Conservation (phyloP, 140 eudicot species). For the Bidens hawaiensis region DNA sequence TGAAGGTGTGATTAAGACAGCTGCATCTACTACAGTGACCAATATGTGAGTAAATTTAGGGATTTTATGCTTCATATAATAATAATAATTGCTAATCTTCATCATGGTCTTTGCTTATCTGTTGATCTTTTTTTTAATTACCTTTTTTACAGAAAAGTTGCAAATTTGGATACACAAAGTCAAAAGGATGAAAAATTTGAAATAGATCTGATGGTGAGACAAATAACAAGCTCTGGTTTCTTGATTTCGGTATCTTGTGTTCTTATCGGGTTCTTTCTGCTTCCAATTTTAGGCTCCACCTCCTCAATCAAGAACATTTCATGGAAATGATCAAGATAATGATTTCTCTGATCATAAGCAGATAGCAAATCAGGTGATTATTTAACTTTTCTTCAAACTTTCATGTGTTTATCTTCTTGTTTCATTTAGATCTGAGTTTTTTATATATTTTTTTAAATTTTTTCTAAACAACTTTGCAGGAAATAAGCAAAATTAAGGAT, state of each 20-base stretch:
- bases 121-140: constrained; percentile 12
- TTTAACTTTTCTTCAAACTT: neutral
- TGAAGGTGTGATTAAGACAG: constrained; percentile 39
- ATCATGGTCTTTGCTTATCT: constrained; percentile 2
- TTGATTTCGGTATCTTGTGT: neutral
- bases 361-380: constrained; percentile 25
- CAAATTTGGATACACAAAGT: constrained; percentile 26
- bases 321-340: constrained; percentile 37
- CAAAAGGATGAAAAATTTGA: constrained; percentile 64
- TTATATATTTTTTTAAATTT: too few species aligned
- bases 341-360: constrained; percentile 33
- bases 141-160: constrained; percentile 32
- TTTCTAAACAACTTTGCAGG: constrained; percentile 21
- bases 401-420: neutral
- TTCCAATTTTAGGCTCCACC: constrained; percentile 76
- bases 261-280: constrained; percentile 2
- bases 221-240: constrained; percentile 13
- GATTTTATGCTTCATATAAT: constrained; percentile 15
- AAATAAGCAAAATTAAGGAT: constrained; percentile 34
- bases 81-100: neutral
- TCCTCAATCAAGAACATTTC: constrained; percentile 71
- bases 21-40: constrained; percentile 29
- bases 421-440: neutral
- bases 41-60: constrained; percentile 42
- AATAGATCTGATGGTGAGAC: constrained; percentile 94